These are phyloP conservation scores for Chlamydomonas applanata DNA, from an alignment of 139 green algal species.

Conservation along the genomic window DNA sequence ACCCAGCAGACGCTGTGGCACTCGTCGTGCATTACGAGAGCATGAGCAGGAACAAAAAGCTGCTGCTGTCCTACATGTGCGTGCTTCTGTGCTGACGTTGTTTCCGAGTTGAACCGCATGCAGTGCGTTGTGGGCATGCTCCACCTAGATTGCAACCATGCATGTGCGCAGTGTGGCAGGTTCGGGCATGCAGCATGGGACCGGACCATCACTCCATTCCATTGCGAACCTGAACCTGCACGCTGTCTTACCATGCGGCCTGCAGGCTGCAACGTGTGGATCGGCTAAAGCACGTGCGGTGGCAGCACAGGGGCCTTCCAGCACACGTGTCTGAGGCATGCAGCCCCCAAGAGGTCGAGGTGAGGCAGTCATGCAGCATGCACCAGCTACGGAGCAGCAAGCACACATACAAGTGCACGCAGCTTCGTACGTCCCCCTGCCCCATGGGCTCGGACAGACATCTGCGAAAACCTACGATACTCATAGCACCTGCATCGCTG, in stretches of 20 bases:
- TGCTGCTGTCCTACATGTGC: constrained; percentile 40
- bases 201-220: not conserved
- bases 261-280: not conserved
- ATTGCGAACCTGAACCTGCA: too few relatives aligned
- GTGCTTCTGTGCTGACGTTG: not conserved
- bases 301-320: not conserved
- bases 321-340: not conserved
- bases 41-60: constrained; percentile 32
- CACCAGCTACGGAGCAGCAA: too few relatives aligned
- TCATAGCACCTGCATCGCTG: too few relatives aligned
- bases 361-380: too few relatives aligned
- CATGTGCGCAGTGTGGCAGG: not conserved
- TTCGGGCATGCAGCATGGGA: not conserved
- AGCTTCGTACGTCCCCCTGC: too few relatives aligned
- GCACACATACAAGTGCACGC: too few relatives aligned
- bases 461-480: too few relatives aligned
- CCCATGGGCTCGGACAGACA: too few relatives aligned
- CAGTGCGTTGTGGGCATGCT: too few relatives aligned
- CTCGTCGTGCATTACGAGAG: constrained; percentile 31
- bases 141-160: too few relatives aligned
- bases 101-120: too few relatives aligned
- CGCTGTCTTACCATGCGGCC: not conserved
- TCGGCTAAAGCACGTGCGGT: not conserved
- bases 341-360: constrained; percentile 4
- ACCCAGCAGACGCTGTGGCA: constrained; percentile 20